Evolutionary conservation across 768 basidiomycete genomes (phyloP), one percentile per base, ranked within the genome.

Genomic region (Omphalotus guepiniiformis): DNA sequence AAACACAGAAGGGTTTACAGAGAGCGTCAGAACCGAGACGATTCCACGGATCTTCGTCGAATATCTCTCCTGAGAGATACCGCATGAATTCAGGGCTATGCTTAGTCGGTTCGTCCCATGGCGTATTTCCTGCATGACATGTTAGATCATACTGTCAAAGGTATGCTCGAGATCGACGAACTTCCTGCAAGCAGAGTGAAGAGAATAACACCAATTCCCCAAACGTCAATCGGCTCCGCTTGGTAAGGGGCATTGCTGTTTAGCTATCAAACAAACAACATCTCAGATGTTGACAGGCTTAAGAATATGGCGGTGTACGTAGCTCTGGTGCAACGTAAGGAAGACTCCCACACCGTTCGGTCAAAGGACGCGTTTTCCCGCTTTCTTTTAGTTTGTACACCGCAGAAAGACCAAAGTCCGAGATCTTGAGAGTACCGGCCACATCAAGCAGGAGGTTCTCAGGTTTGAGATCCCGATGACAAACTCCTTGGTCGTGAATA

Each of bases 281-380:
- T 8, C n/a, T 37, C 35, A 37, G 36, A 13, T 22, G 4, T 39
- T 21, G 19, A 19, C 5, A 19, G 21, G 26, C n/a, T 39, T 25
- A 19, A 39, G 6, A 6, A 22, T 6, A 39, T 7, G 8, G 18
- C 13, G 4, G 16, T 2, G 21, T 19, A 57, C 73, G 29, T 57
- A 92, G 93, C 73, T 97, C 94, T 0, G 94, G 94, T 0, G 94
- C 94, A 12, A 95, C 85, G 61, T 98, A 98, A 0, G 94, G 94
- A 39, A 94, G 65, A 64, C 91, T 94, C 1, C 94, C 94, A 60
- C 94, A 96, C 39, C 88, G 68, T 53, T 93, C 94, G 2, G 75
- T 82, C 29, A 99, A 68, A 35, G 70, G 59, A 4, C 95, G 74
- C 16, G 83, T 89, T 62, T 85, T 82, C 0, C 93, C 93, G 0